These are phyloP conservation scores for Chlamydomonas reinhardtii DNA, from an alignment of 163 green algal genomes.

Conservation along the genomic window DNA sequence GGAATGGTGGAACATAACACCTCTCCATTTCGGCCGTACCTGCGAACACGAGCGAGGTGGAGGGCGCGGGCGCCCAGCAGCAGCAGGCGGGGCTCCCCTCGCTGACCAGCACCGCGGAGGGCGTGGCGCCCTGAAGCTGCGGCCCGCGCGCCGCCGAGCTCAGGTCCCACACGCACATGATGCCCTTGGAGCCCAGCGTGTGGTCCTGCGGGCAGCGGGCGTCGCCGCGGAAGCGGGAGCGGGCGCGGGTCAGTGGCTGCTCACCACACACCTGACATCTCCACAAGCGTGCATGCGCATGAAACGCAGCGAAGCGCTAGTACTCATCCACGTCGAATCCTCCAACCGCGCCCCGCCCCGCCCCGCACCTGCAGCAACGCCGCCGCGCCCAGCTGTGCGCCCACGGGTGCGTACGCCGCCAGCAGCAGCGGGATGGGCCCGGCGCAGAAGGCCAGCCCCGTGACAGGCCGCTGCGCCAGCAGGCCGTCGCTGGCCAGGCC, in stretches of 20 bases:
- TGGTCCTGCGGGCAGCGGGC: slow-evolving; percentile 54
- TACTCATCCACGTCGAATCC: too few species aligned
- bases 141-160: slow-evolving; percentile 7
- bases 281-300: neutral
- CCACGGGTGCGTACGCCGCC: slow-evolving; percentile 55
- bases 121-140: neutral
- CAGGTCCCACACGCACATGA: slow-evolving; percentile 56
- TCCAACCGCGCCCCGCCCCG: too few species aligned
- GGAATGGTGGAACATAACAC: too few species aligned
- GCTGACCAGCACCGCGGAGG: slow-evolving; percentile 58
- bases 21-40: slow-evolving; percentile 46
- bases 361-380: slow-evolving; percentile 17
- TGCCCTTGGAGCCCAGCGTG: slow-evolving; percentile 43
- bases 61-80: slow-evolving; percentile 56
- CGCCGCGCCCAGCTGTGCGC: slow-evolving; percentile 52
- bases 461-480: slow-evolving; percentile 55
- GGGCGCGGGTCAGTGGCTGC: neutral
- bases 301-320: too few species aligned
- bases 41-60: slow-evolving; percentile 62
- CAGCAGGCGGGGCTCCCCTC: slow-evolving; percentile 65
- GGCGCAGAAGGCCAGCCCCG: slow-evolving; percentile 42
- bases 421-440: slow-evolving; percentile 49
- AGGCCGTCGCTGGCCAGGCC: slow-evolving; percentile 35
- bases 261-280: too few species aligned
- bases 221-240: neutral